Evolutionary conservation across 2,329 filamentous ascomycete genomes (phyloP), one percentile per base, ranked within the genome.

Genomic region (Colletotrichum australisinense): DNA sequence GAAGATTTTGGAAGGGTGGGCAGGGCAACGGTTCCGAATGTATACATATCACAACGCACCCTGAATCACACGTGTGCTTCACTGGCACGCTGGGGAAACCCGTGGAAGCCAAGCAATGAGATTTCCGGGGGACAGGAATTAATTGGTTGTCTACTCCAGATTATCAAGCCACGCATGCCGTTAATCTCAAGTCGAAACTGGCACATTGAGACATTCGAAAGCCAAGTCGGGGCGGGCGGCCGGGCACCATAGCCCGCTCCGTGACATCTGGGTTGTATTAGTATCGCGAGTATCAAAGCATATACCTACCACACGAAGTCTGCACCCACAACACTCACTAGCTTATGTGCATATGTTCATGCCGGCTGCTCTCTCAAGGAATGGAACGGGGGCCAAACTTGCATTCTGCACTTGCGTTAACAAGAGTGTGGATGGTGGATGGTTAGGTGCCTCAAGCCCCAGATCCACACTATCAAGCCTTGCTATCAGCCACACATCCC

Each of bases 401-500:
- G 19, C 22, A n/a, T 59, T 24, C 52, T 28, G 22, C 22, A 24
- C 9, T 24, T 9, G n/a, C n/a, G n/a, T 55, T 55, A 9, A 12
- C 28, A 11, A 55, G 7, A 42, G 53, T 30, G 55, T 57, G 26
- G 55, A 30, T 30, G 26, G 55, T 16, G 24, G n/a, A n/a, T n/a
- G n/a, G n/a, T n/a, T 46, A 24, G 32, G 58, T 46, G 8, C 42
- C 5, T 46, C 22, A 46, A 42, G 35, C 35, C 60, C n/a, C 46
- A 35, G 19, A 63, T 46, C 19, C 19, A 46, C 22, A 49, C 5
- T 26, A 42, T 16, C 35, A 16, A 16, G 46, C 60, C 46, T 35
- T 53, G 42, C 42, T 46, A 35, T 28, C 46, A 53, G 60, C 60
- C 60, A 53, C 60, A 63, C 46, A 53, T 63, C 7, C 42, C 42